Base-by-base conservation (phyloP, 2,329 filamentous ascomycete genomes). In the Lasiodiplodia gonubiensis region DNA sequence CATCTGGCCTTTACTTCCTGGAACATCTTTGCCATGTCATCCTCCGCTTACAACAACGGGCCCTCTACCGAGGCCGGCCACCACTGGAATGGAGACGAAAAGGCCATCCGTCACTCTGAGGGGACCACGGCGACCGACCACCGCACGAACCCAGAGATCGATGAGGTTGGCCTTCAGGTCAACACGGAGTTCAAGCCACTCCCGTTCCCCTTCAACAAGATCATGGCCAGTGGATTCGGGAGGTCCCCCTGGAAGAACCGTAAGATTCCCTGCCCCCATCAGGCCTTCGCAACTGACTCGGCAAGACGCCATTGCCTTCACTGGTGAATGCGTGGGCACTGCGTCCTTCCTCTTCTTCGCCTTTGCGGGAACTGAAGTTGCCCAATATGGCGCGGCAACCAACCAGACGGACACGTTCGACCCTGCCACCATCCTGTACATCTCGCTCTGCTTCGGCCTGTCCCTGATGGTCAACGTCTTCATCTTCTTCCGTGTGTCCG, bases 261-360 rank as follows among this genome's bases (percentile, higher is more conserved):
- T 67, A 55, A 55, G 66, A 23, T 18, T 16, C 10, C 4, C 11
- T 25, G 23, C 30, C 10, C n/a, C 35, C 10, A 21, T 11, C 8
- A 5, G 25, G 12, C 23, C 18, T 27, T 11, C 16, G 6, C 23
- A 48, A 14, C 37, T 60, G 39, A 60, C 30, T 11, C 8, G n/a
- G 2, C 18, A 7, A 61, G 54, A 85, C 70, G 69, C 82, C 54
- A 78, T 86, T 51, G 83, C 82, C 35, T 76, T 80, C 16, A 63
- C 82, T 11, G 82, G 83, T 23, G 85, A 87, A 73, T 84, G 86
- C 27, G 77, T 84, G 14, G 85, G 85, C 35, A 87, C 84, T 0
- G 82, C 83, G 48, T 71, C 84, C 69, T 85, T 84, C 72, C 75
- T 85, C 21, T 83, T 83, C 74, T 82, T 83, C 68, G 79, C 82